Base-by-base conservation (phyloP, 305 asterid species). In the Fraxinus ornus region DNA sequence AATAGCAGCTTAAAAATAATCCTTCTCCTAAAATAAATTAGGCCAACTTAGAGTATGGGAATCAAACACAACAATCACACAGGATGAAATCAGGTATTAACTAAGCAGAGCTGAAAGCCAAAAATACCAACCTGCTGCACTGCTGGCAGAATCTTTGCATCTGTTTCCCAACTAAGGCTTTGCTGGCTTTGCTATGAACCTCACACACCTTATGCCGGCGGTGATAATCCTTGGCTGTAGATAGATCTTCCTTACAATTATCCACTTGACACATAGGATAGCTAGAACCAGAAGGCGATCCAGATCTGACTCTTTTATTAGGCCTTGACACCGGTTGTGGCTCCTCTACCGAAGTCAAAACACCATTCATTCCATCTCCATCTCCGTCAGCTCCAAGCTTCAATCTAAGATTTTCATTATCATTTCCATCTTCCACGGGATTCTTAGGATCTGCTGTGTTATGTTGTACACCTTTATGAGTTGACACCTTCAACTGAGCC, bases 71-170 rank as follows among this genome's bases (percentile, higher is more conserved):
- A 26, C 33, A 66, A 66, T 12, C 36, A 66, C 35, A 66, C 73
- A 24, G 19, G 73, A 24, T 26, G 36, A 66, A 66, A 66, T 22
- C 15, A 66, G 36, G 73, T 13, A 3, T 13, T 71, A 71, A 71
- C 36, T 32, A 17, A 5, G 76, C 44, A 71, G 75, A 28, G 39
- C 24, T 1, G 4, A 71, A 1, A 15, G 22, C 7, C 39, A 47
- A 79, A 57, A 70, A 57, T 37, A 68, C 85, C 28, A 81, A 85
- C 91, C 91, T 89, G 87, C 93, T 90, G 44, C 98, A 94, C 88
- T 94, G 98, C 92, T 94, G 98, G 88, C 98, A 94, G 84, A 94
- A 94, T 84, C 98, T 87, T 78, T 94, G 97, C 93, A 90, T 88
- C 86, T 93, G 97, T 80, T 90, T 89, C 77, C 93, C 92, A 28